Conservation (phyloP, 495 filamentous ascomycete species). For the Neurospora pannonica region DNA sequence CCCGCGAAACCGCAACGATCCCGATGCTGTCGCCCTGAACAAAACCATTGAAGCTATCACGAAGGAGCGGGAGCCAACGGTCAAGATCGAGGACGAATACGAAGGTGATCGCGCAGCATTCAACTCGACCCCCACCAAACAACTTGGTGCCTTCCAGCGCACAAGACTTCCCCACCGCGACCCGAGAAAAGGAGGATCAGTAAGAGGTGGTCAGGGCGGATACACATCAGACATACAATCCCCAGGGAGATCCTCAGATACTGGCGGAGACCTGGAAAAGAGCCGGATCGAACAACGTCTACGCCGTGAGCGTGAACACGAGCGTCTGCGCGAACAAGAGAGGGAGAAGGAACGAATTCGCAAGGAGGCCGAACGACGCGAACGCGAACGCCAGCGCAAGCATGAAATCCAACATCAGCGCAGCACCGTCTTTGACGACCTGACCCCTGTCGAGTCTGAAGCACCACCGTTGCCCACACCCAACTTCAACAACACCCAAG, state of each 20-base stretch:
- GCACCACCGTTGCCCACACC: neutral
- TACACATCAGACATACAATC: conserved; percentile 17
- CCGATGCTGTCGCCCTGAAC: conserved; percentile 3
- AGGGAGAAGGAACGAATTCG: conserved; percentile 8
- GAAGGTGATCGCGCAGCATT: conserved; percentile 14
- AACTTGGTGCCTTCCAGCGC: conserved; percentile 11
- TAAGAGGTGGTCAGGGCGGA: neutral
- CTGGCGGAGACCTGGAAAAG: conserved; percentile 14
- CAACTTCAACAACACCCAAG: conserved; percentile 23
- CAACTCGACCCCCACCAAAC: conserved; percentile 20
- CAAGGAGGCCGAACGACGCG: neutral
- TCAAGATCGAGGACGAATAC: conserved; percentile 14
- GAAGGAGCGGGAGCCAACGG: conserved; percentile 9
- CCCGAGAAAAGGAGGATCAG: neutral
- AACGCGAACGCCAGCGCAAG: conserved; percentile 11
- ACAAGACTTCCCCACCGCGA: conserved; percentile 18
- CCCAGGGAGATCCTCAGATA: conserved; percentile 16
- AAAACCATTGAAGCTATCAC: conserved; percentile 5
- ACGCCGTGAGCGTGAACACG: conserved; percentile 14
- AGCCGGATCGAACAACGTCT: conserved; percentile 17
- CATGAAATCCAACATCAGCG: conserved; percentile 21
- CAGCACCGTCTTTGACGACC: conserved; percentile 22
- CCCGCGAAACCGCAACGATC: conserved; percentile 2
- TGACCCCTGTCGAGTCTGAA: conserved; percentile 13
- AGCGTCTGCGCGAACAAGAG: conserved; percentile 12